phyloP scores from a whole-genome alignment of 2,329 filamentous ascomycete species.

The Colletotrichum kahawae region DNA sequence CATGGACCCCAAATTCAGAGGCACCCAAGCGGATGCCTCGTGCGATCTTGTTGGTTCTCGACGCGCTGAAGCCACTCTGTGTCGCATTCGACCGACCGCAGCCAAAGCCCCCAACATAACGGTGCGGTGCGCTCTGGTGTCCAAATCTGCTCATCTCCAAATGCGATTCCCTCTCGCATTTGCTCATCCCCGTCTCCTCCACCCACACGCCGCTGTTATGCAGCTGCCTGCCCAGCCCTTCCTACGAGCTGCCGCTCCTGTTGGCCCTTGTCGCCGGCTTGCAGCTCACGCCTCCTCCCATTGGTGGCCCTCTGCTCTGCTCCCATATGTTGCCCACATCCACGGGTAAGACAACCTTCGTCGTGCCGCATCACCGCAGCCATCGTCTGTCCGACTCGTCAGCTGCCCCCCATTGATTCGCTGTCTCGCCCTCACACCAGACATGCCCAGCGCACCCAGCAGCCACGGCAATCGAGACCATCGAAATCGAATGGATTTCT shows the following conservation, averaged over 20 bases:
- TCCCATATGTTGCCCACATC: neutral
- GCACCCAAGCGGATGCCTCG: neutral
- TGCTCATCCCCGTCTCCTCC: neutral
- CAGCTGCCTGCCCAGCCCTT: neutral
- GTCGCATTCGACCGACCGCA: neutral
- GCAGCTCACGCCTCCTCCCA: neutral
- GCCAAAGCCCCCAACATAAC: neutral
- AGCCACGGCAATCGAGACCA: neutral
- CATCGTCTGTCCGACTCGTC: constrained; percentile 1
- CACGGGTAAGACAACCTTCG: constrained; percentile 8
- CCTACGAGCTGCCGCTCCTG: constrained; percentile 3
- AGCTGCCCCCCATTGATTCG: constrained; percentile 7
- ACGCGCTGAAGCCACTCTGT: neutral
- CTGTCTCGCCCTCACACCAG: neutral
- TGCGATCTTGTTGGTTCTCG: neutral
- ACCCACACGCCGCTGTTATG: neutral
- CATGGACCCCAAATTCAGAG: neutral
- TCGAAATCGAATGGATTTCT: neutral
- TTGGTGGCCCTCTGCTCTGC: constrained; percentile 3
- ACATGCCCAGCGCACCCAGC: neutral
- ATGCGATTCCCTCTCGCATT: neutral
- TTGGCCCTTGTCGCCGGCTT: constrained; percentile 4
- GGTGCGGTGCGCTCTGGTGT: neutral
- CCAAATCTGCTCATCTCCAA: neutral
- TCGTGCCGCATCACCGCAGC: constrained; percentile 16